Evolutionary conservation across 2,329 filamentous ascomycete genomes (phyloP), one percentile per base, ranked within the genome.

Genomic region (Phialophora chinensis): DNA sequence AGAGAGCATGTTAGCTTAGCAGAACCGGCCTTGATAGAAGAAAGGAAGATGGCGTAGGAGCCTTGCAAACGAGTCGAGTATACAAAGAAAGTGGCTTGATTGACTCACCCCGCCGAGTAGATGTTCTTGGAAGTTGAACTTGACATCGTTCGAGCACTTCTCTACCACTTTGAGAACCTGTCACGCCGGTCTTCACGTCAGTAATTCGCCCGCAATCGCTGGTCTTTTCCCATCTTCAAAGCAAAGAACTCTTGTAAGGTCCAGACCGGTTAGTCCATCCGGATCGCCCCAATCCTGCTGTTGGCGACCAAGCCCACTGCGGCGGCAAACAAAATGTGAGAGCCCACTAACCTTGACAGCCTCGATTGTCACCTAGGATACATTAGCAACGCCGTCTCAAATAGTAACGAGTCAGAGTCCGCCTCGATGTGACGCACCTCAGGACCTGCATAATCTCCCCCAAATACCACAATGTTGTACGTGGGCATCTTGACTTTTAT

Each of bases 101-200:
- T 70, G 68, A 87, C 91, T 83, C 87, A 96, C 94, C 75, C 95
- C 94, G 75, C 95, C 93, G 66, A 99, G 87, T 65, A 96, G 85
- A 77, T 97, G 92, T 64, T 97, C 88, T 77, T 97, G 87, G 74
- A 97, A 90, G 78, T 95, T 92, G 83, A 98, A 97, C 75, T 90
- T 90, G 77, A 90, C 85, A 72, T 88, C 86, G 64, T 89, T 85
- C 76, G 87, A 89, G 52, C 60, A 69, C 74, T 89, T 86, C 82
- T 96, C 91, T 66, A 98, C 83, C 4, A 90, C 85, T 77, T 90
- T 90, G 76, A 98, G 86, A 72, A 95, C 82, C 91, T 96, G 75
- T 20, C 31, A 44, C 33, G 49, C 5, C 49, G 23, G 17, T 17
- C 38, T 44, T 44, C 38, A 44, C 38, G 38, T 44, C 38, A 44